A percentile compares a stretch with the other conserved stretches of the same genome.
Conservation (phyloP, 305 asterid genomes). For the Rubia balearica region DNA sequence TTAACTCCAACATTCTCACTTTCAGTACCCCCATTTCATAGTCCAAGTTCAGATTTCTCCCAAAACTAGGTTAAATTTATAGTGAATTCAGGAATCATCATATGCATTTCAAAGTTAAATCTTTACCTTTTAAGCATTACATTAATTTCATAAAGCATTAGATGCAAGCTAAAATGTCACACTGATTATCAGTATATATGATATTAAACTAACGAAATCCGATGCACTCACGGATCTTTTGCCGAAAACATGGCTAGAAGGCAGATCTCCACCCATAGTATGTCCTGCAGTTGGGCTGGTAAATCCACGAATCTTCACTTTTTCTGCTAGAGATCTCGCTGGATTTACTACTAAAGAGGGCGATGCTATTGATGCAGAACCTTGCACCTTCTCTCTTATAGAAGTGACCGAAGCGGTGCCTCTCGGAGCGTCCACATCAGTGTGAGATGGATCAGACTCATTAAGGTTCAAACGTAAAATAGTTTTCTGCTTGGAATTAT, state of each 20-base stretch:
- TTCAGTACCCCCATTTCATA: too few species aligned
- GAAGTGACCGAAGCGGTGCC: conserved; percentile 17
- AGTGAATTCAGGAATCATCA: neutral
- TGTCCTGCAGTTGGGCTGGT: conserved; percentile 29
- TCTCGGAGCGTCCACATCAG: conserved; percentile 24
- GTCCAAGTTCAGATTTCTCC: neutral
- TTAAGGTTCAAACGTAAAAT: conserved; percentile 19
- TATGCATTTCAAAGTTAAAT: neutral
- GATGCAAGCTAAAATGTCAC: neutral
- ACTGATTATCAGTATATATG: neutral
- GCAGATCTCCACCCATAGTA: conserved; percentile 26
- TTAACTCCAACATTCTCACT: neutral
- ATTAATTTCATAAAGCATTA: neutral
- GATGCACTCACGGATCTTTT: conserved; percentile 46
- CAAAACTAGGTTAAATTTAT: neutral
- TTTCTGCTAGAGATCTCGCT: conserved; percentile 19
- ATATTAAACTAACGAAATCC: conserved; percentile 4
- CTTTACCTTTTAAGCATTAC: neutral
- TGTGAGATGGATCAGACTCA: conserved; percentile 24
- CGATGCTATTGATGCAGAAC: conserved; percentile 2
- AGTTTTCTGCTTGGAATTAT: conserved; percentile 21
- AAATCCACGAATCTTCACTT: conserved; percentile 18
- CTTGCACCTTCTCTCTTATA: conserved; percentile 19
- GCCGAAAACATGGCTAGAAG: conserved; percentile 32
- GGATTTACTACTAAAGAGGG: conserved; percentile 19